Base-by-base conservation (phyloP, 805 yeast genomes). In the Candida palmyrensis region DNA sequence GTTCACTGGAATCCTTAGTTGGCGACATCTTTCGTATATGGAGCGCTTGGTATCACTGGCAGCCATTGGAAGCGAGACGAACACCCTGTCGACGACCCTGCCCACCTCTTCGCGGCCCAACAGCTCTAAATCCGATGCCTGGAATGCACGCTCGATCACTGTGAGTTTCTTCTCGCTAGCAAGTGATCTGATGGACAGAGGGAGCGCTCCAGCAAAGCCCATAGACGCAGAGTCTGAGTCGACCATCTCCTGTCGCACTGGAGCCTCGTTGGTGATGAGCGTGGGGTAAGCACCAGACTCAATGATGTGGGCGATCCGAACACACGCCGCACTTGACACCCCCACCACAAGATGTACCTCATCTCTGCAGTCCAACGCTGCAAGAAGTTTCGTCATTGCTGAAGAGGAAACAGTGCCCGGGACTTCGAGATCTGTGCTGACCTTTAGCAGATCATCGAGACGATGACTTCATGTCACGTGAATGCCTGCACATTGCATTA, bases 1-100 rank as follows among this genome's bases (percentile, higher is more conserved):
- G 50, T 87, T 88, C 29, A 90, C 68, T 0, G 97, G 97, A 3
- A 89, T 83, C 48, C 97, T 69, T 32, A 75, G 59, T 33, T 67
- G 57, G 28, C 55, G 56, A 57, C 96, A 86, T 24, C 49, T 61
- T 1, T 60, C 45, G 40, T 55, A 77, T 9, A 86, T 68, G 2
- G 48, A 41, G 16, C 51, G 42, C 29, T 72, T 72, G 29, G 63
- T 33, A 2, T 37, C 45, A 9, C 41, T 30, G 33, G 55, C 40
- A 3, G 42, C 24, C 10, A 49, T 36, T 1, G 69, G 57, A 3
- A 76, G 48, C 11, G 75, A 68, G 2, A 87, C 80, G 55, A 83
- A 88, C 2, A 85, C 89, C 37, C 77, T 64, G 53, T 89, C 97
- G 4, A 86, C 86, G 2, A 85, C 64, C 18, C 57, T 50, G 29